Evolutionary conservation across 768 basidiomycete genomes (phyloP).

Genomic region (Rhizopogon vinicolor): DNA sequence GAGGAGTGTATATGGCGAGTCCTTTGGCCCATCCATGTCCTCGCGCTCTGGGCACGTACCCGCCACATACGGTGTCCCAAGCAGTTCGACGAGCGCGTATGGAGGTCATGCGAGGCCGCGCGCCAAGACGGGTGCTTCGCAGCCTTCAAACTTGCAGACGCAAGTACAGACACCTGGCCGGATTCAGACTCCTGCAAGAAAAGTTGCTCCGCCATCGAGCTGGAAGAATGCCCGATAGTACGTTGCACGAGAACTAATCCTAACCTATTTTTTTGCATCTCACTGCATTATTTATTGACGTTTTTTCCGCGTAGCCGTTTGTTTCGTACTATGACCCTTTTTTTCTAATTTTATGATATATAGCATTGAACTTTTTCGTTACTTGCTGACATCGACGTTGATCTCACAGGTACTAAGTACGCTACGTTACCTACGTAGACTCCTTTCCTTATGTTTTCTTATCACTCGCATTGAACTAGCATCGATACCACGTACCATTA

Average conservation of each 20-base stretch:
- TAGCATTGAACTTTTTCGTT: neutral
- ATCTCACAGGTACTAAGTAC: too few species aligned
- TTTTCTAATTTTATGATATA: neutral
- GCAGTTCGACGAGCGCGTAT: constrained; percentile 14
- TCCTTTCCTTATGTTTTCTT: neutral
- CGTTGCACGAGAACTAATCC: neutral
- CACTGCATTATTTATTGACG: neutral
- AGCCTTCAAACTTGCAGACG: constrained; percentile 15
- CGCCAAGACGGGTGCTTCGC: constrained; percentile 25
- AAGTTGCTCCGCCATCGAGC: constrained; percentile 55
- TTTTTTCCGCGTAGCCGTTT: neutral
- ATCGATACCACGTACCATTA: neutral
- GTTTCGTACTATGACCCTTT: neutral
- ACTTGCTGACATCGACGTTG: too few species aligned
- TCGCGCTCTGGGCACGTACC: constrained; percentile 10
- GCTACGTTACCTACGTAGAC: too few species aligned
- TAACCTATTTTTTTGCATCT: neutral
- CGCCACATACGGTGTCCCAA: constrained; percentile 3
- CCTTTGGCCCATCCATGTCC: constrained; percentile 38
- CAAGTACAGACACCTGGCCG: constrained; percentile 12
- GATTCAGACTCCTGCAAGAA: constrained; percentile 19
- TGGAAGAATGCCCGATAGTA: constrained; percentile 40
- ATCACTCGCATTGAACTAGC: constrained; percentile 3
- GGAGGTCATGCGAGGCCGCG: constrained; percentile 24
- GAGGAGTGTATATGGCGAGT: constrained; percentile 68